Percentiles rank a stretch among this genome's conserved stretches.
Evolutionary conservation across 179 eudicot genomes (phyloP).

Genomic region (Silene coronaria): DNA sequence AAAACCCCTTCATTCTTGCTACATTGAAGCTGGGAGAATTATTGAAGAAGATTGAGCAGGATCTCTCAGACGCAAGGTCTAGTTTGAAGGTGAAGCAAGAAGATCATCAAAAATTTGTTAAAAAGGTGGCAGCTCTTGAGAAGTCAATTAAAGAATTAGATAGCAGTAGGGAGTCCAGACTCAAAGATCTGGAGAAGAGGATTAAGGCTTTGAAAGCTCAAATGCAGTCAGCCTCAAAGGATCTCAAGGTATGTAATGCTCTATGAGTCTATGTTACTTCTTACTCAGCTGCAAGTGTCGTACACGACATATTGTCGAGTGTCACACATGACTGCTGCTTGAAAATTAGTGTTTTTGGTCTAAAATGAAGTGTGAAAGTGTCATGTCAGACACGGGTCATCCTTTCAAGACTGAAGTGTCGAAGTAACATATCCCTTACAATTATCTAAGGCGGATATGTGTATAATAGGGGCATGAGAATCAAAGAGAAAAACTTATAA

Average conservation of each 20-base stretch:
- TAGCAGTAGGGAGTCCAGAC: conserved; percentile 57
- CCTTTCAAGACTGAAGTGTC: not conserved
- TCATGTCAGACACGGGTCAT: not conserved
- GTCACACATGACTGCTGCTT: not conserved
- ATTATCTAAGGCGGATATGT: conserved; percentile 16
- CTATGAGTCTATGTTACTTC: not conserved
- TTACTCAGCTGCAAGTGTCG: not conserved
- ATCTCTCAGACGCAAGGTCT: conserved; percentile 72
- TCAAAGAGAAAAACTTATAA: conserved; percentile 75
- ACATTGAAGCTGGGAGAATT: conserved; percentile 64
- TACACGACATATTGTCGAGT: not conserved
- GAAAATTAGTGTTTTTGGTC: not conserved
- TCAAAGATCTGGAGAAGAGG: conserved; percentile 73
- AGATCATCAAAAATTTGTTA: conserved; percentile 43
- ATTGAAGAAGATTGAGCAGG: conserved; percentile 74
- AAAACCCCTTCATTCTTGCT: not conserved
- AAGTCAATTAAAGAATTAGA: conserved; percentile 69
- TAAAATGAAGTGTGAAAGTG: not conserved
- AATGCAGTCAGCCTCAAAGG: conserved; percentile 77
- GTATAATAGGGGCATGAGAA: conserved; percentile 70
- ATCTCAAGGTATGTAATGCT: conserved; percentile 60
- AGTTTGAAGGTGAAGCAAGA: conserved; percentile 58
- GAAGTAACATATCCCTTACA: not conserved
- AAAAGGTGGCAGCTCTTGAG: conserved; percentile 65
- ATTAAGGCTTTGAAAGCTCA: conserved; percentile 63